A percentile compares a stretch with the other conserved stretches of the same genome.
phyloP scores from a whole-genome alignment of 176 grass and related monocot species.

The Rhynchospora tenuis region DNA sequence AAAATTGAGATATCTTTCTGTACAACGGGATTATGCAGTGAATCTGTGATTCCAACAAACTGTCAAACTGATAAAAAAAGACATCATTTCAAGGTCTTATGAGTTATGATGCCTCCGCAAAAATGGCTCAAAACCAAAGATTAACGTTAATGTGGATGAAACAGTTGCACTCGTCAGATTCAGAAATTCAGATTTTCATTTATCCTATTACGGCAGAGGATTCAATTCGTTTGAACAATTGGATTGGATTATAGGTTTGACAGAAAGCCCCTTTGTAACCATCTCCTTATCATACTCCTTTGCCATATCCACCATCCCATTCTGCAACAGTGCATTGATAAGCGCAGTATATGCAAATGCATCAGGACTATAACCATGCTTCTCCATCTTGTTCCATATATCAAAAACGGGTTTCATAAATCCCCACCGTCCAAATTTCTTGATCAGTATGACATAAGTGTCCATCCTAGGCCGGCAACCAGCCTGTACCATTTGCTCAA shows the following conservation, averaged over 20 bases:
- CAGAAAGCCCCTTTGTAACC: constrained; percentile 65
- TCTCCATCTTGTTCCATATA: constrained; percentile 73
- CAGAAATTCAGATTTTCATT: neutral
- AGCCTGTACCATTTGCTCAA: constrained; percentile 68
- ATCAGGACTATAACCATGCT: constrained; percentile 70
- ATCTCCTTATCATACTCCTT: constrained; percentile 81
- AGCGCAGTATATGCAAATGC: constrained; percentile 79
- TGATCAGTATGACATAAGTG: constrained; percentile 92
- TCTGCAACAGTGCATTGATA: constrained; percentile 71
- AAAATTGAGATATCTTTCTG: too few species aligned
- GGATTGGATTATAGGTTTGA: constrained; percentile 43
- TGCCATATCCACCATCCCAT: constrained; percentile 83
- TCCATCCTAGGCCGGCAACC: constrained; percentile 75
- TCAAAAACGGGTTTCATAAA: constrained; percentile 68
- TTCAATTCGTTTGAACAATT: neutral
- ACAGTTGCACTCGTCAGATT: neutral
- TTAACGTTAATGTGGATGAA: neutral
- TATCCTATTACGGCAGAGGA: constrained; percentile 8
- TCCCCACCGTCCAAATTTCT: constrained; percentile 88
- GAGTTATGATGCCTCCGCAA: neutral
- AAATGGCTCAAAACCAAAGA: neutral
- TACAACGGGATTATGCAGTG: neutral
- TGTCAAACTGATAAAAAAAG: neutral
- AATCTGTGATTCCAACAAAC: neutral
- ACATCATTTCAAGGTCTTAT: neutral